A percentile compares a stretch with the other conserved stretches of the same genome.
phyloP scores from a whole-genome alignment of 148 eudicot genomes.

The Fagopyrum homotropicum region DNA sequence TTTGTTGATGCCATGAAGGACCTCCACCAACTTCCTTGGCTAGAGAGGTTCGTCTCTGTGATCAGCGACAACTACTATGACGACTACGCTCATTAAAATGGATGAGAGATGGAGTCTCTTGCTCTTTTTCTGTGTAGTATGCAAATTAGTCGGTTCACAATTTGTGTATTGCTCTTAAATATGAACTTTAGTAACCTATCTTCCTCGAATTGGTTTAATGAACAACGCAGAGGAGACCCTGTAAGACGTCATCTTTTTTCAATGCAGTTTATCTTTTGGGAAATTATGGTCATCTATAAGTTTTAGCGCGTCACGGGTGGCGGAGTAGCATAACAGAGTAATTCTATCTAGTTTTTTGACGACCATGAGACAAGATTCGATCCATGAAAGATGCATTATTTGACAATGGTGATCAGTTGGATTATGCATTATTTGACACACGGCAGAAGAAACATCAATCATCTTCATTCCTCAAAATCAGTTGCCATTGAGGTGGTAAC shows the following conservation, averaged over 20 bases:
- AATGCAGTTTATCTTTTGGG: neutral
- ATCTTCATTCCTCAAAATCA: no score
- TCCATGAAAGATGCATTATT: no score
- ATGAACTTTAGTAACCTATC: neutral
- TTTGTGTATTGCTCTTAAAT: neutral
- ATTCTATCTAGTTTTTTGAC: no score
- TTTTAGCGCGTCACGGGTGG: no score
- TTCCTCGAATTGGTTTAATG: neutral
- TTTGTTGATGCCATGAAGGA: conserved; percentile 79
- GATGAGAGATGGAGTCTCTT: neutral
- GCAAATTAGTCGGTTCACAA: neutral
- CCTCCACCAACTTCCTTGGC: conserved; percentile 92
- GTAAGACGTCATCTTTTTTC: neutral
- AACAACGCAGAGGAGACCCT: neutral
- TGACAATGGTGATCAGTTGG: no score
- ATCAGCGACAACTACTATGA: conserved; percentile 74
- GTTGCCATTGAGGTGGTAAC: no score
- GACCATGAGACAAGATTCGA: no score
- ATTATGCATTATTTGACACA: no score
- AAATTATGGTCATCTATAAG: no score
- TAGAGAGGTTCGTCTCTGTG: conserved; percentile 83
- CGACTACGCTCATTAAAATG: conserved; percentile 41
- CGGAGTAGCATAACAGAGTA: no score
- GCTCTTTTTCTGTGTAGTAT: neutral
- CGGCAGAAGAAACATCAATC: no score